Percentiles rank a stretch among this genome's conserved stretches.
Evolutionary conservation across 768 basidiomycete species (phyloP).

Genomic region (Collybia sordida): DNA sequence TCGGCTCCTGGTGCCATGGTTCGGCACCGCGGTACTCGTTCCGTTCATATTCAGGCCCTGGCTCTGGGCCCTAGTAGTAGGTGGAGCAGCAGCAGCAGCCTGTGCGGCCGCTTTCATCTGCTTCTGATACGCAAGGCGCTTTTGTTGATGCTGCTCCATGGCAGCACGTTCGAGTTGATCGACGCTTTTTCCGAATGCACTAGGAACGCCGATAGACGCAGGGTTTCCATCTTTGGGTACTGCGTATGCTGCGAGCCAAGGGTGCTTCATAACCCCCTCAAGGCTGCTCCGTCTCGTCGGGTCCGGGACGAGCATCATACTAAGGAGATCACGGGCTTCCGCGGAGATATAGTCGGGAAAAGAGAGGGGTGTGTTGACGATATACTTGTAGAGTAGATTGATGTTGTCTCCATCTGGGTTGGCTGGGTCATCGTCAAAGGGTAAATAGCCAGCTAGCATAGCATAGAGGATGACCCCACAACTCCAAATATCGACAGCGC

Average conservation of each 20-base stretch:
- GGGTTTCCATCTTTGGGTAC: constrained; percentile 24
- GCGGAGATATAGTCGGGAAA: constrained; percentile 95
- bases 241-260: constrained; percentile 75
- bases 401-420: constrained; percentile 99
- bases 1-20: constrained; percentile 43
- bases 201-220: constrained; percentile 25
- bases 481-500: constrained; percentile 97
- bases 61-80: constrained; percentile 48
- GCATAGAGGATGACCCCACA: constrained; percentile 96
- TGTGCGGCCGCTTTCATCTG: constrained; percentile 66
- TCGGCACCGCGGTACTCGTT: constrained; percentile 28
- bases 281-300: constrained; percentile 79
- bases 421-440: constrained; percentile 97
- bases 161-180: constrained; percentile 79
- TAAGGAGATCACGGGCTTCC: constrained; percentile 80
- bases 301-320: constrained; percentile 94
- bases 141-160: constrained; percentile 82
- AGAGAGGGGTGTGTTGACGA: constrained; percentile 93
- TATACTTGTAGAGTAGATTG: constrained; percentile 97
- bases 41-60: constrained; percentile 50
- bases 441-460: constrained; percentile 97
- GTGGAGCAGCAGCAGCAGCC: constrained; percentile 19
- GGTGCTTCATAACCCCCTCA: constrained; percentile 78
- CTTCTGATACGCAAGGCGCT: constrained; percentile 76
- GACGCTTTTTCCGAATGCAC: constrained; percentile 65